Base-by-base conservation (phyloP, 495 filamentous ascomycete genomes). In the Annulohypoxylon bovei region DNA sequence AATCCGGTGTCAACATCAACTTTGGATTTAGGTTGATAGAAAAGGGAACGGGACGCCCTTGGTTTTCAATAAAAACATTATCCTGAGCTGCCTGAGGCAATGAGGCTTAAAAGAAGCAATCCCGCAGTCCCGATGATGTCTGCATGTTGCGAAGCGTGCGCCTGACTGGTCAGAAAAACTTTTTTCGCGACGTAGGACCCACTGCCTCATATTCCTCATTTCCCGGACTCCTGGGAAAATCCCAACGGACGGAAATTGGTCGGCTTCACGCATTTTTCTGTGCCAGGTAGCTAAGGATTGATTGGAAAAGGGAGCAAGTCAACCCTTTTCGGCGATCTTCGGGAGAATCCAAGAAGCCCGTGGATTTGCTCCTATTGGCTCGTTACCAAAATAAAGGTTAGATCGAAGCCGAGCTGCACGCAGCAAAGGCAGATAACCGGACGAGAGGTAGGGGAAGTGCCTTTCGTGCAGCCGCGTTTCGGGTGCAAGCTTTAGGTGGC, bases 191-290 rank as follows among this genome's bases (percentile, higher is more conserved):
- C 55, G 22, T 47, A 18, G 12, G 67, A 59, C 57, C 68, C 58
- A 65, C 61, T 55, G 22, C 39, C 44, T 59, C 47, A 37, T 32
- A 50, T 55, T 60, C n/a, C 35, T 40, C 56, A 71, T 67, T 62
- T 62, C 68, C 56, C 57, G 59, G 59, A 49, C 37, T 35, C 57
- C 52, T 59, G 68, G 68, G 58, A 67, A 23, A 27, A 55, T 67
- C 64, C 59, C 69, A 72, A 72, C 63, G 53, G 52, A 72, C 63
- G 53, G 52, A 67, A 67, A 64, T 72, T 67, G 59, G 6, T 6
- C 33, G 53, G 42, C 59, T 49, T 47, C 47, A 52, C 18, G 39
- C 23, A 50, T 42, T 42, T n/a, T 46, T 6, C 42, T 63, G 32
- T 46, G 35, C 30, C 42, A 4, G 62, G n/a, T n/a, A n/a, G n/a